Evolutionary conservation across 257 asterid species (phyloP).

Genomic region (Thymus mandschuricus): DNA sequence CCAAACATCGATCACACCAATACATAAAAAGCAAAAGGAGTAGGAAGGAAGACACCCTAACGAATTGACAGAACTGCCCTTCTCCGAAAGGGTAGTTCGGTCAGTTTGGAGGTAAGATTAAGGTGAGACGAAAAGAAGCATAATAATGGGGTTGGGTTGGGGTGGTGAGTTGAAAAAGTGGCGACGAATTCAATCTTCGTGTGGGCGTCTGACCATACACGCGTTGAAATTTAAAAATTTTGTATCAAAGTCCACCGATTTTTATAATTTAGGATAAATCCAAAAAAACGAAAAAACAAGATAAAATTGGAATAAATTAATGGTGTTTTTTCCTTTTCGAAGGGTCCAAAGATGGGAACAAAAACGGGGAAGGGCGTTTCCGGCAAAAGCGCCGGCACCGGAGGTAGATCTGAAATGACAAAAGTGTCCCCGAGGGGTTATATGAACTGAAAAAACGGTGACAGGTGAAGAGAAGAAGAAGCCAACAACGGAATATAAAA

Average conservation of each 20-base stretch:
- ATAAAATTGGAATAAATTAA: neutral
- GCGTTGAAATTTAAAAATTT: constrained; percentile 38
- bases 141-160: constrained; percentile 41
- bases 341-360: constrained; percentile 5
- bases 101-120: neutral
- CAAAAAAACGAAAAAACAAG: neutral
- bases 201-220: constrained; percentile 46
- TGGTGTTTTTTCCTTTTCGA: neutral
- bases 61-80: constrained; percentile 34
- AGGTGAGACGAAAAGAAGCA: constrained; percentile 37
- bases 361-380: constrained; percentile 13
- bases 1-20: constrained; percentile 23
- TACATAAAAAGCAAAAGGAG: neutral
- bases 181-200: constrained; percentile 43
- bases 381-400: constrained; percentile 35
- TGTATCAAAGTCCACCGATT: constrained; percentile 34
- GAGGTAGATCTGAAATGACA: constrained; percentile 32
- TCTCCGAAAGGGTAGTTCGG: constrained; percentile 29
- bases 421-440: constrained; percentile 31
- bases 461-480: constrained; percentile 40
- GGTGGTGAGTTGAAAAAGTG: constrained; percentile 47
- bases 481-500: constrained; percentile 30
- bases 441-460: constrained; percentile 59
- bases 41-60: neutral
- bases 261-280: constrained; percentile 3